A percentile compares a stretch with the other conserved stretches of the same genome.
These are phyloP conservation scores for Microbotryum violaceum DNA, from an alignment of 1,284 basidiomycete species.

Conservation along the genomic window DNA sequence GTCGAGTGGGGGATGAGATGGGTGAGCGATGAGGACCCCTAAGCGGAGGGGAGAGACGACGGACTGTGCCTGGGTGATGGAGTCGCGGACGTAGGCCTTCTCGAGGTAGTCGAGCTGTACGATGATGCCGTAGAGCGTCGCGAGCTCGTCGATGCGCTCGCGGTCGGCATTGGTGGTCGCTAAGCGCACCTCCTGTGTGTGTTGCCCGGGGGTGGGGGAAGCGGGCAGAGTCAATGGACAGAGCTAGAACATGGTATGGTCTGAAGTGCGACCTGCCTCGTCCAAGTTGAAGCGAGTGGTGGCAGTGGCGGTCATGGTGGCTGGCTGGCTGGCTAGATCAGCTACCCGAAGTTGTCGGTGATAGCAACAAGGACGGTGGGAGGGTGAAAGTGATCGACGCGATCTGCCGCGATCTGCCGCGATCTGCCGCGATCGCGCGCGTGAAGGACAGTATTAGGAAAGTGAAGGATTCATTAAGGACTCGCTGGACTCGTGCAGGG, in stretches of 20 bases:
- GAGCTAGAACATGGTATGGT: too few species aligned
- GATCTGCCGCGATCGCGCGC: too few species aligned
- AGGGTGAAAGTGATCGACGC: too few species aligned
- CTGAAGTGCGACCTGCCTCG: constrained; percentile 3
- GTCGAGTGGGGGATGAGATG: constrained; percentile 35
- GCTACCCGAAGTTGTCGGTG: too few species aligned
- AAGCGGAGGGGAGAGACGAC: constrained; percentile 35
- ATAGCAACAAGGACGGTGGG: too few species aligned
- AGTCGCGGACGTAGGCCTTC: constrained; percentile 88
- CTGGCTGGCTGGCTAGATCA: too few species aligned
- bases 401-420: too few species aligned
- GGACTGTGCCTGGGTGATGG: constrained; percentile 79
- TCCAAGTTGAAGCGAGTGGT: constrained; percentile 13
- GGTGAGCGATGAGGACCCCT: too few species aligned
- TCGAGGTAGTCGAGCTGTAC: constrained; percentile 90
- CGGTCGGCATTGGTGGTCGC: constrained; percentile 82
- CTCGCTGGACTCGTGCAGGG: too few species aligned
- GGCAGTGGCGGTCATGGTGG: background rate
- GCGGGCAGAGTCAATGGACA: background rate
- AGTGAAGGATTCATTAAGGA: too few species aligned
- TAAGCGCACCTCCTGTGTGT: constrained; percentile 68
- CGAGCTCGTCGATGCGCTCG: constrained; percentile 78
- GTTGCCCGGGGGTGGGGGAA: background rate
- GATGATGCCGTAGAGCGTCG: constrained; percentile 85
- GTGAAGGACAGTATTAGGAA: too few species aligned